phyloP scores from a whole-genome alignment of 140 eudicot species.

The Flaveria floridana region DNA sequence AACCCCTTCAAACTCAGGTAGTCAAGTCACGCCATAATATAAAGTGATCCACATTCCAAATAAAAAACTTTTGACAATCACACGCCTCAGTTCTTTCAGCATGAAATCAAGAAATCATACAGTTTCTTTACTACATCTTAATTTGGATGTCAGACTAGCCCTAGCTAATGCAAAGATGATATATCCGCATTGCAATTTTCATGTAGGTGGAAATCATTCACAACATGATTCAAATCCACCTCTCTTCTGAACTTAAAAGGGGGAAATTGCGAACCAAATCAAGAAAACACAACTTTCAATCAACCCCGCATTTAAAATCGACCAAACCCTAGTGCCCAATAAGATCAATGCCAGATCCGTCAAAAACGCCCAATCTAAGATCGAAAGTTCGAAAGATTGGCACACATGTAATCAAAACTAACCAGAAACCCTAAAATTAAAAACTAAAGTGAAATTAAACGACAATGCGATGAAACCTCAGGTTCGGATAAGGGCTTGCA shows the following conservation, averaged over 20 bases:
- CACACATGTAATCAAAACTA: no score
- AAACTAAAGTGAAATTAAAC: not conserved
- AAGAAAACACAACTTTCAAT: not conserved
- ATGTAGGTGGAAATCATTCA: not conserved
- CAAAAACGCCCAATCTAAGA: slow-evolving; percentile 5
- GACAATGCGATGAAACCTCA: slow-evolving; percentile 42
- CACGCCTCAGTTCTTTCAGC: not conserved
- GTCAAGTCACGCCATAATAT: not conserved
- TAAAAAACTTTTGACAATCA: not conserved
- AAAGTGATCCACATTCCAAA: not conserved
- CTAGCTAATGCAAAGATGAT: not conserved
- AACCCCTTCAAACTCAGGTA: not conserved
- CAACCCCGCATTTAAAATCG: not conserved
- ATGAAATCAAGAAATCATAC: not conserved
- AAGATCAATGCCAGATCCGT: slow-evolving; percentile 18
- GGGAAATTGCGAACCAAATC: not conserved
- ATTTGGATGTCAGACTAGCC: not conserved
- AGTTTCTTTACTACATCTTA: not conserved
- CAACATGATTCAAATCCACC: not conserved
- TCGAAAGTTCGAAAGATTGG: not conserved
- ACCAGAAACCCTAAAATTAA: slow-evolving; percentile 6
- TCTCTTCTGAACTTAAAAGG: not conserved
- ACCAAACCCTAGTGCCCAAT: not conserved
- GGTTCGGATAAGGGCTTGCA: slow-evolving; percentile 79
- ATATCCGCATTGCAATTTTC: not conserved